Percentiles rank a stretch among this genome's conserved stretches.
phyloP scores from a whole-genome alignment of 2,329 filamentous ascomycete species.

The Alternaria ethzedia region DNA sequence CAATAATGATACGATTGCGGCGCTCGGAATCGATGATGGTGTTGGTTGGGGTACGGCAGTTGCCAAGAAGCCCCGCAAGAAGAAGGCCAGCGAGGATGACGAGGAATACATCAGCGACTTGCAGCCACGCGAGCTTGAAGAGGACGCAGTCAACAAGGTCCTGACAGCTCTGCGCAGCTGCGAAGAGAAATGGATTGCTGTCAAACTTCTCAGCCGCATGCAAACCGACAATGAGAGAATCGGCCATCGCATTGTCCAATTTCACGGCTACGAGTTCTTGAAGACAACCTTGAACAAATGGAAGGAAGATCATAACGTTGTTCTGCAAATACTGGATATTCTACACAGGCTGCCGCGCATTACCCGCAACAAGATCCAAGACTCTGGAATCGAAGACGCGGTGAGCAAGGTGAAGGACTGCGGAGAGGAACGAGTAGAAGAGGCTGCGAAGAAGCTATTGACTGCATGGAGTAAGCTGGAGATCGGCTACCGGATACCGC shows the following conservation, averaged over 20 bases:
- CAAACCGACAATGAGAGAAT: slow-evolving; percentile 86
- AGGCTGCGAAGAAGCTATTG: slow-evolving; percentile 73
- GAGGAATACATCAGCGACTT: slow-evolving; percentile 95
- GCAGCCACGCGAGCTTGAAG: slow-evolving; percentile 77
- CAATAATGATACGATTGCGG: slow-evolving; percentile 87
- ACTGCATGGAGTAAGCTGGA: slow-evolving; percentile 89
- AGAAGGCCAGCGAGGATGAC: slow-evolving; percentile 88
- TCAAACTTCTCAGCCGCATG: slow-evolving; percentile 90
- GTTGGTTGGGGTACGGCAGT: slow-evolving; percentile 92
- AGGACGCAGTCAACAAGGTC: slow-evolving; percentile 86
- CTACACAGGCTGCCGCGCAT: slow-evolving; percentile 86
- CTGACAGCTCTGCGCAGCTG: slow-evolving; percentile 97
- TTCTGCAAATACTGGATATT: slow-evolving; percentile 87
- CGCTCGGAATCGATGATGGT: slow-evolving; percentile 89
- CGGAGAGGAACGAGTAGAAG: slow-evolving; percentile 76
- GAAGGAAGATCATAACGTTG: slow-evolving; percentile 86
- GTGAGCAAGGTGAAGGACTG: slow-evolving; percentile 72
- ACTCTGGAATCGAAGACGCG: slow-evolving; percentile 90
- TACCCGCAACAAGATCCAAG: slow-evolving; percentile 95
- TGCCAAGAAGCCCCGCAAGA: slow-evolving; percentile 88
- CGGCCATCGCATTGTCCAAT: slow-evolving; percentile 85
- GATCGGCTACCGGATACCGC: slow-evolving; percentile 88
- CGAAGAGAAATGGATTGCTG: slow-evolving; percentile 99
- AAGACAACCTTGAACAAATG: slow-evolving; percentile 86
- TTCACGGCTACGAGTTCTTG: slow-evolving; percentile 96